A percentile compares a stretch with the other conserved stretches of the same genome.
phyloP scores from a whole-genome alignment of 306 rosid genomes.

The Gynostemma pentaphyllum region DNA sequence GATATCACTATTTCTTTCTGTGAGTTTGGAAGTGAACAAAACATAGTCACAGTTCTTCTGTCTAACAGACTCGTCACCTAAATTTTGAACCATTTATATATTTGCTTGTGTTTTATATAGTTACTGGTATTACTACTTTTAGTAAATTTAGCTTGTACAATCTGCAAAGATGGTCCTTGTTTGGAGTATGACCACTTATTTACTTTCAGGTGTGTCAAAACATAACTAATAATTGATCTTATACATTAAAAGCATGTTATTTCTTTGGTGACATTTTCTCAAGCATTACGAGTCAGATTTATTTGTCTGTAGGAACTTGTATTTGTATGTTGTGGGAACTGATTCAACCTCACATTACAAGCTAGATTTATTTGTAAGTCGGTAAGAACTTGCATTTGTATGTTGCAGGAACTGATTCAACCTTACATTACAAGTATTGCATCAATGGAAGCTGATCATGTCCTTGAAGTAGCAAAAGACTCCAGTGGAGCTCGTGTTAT shows the following conservation, averaged over 20 bases:
- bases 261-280: background rate
- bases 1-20: background rate
- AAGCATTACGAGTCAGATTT: background rate
- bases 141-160: background rate
- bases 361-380: background rate
- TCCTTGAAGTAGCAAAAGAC: conserved; percentile 59
- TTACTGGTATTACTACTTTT: background rate
- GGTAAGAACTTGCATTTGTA: background rate
- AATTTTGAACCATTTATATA: background rate
- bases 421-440: conserved; percentile 59
- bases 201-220: background rate
- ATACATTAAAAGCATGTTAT: background rate
- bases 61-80: background rate
- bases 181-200: background rate
- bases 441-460: conserved; percentile 41
- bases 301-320: background rate
- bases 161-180: background rate
- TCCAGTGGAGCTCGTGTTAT: conserved; percentile 65
- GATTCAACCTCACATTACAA: conserved; percentile 45
- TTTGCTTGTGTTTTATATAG: background rate
- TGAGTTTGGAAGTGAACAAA: background rate
- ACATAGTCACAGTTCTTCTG: background rate
- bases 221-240: background rate
- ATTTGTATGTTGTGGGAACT: conserved; percentile 35
- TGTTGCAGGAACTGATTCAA: conserved; percentile 51